phyloP scores from a whole-genome alignment of 2,329 filamentous ascomycete species.

The Fusarium mundagurra region DNA sequence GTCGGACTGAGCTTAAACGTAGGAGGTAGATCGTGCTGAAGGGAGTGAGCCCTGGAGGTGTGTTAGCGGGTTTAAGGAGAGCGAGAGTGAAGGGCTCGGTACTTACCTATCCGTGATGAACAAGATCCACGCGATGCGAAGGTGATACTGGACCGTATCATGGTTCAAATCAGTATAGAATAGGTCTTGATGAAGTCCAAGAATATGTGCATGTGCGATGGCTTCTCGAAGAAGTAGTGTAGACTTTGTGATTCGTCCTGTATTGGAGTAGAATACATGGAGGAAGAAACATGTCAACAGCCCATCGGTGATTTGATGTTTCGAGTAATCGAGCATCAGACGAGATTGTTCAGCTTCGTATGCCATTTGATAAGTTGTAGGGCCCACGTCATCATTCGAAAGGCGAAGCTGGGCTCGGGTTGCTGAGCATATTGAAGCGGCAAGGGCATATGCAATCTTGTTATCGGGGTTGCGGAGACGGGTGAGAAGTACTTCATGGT shows the following conservation, averaged over 20 bases:
- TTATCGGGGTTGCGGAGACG: not conserved
- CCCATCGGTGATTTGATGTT: conserved; percentile 1
- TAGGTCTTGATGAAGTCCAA: conserved; percentile 17
- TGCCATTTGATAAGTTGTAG: not conserved
- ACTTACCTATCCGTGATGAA: conserved; percentile 20
- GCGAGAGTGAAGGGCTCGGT: not conserved
- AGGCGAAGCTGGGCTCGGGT: conserved; percentile 21
- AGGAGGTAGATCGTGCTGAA: conserved; percentile 17
- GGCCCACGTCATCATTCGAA: not conserved
- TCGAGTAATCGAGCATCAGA: conserved; percentile 14
- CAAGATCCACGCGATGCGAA: conserved; percentile 20
- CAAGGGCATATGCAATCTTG: conserved; percentile 12
- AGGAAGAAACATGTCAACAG: conserved; percentile 22
- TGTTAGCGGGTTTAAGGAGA: not conserved
- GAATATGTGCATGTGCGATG: conserved; percentile 18
- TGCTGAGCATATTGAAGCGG: conserved; percentile 16
- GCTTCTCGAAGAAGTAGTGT: conserved; percentile 14
- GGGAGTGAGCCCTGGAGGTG: conserved; percentile 3
- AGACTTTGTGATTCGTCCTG: conserved; percentile 11
- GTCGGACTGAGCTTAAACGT: conserved; percentile 25
- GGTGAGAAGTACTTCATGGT: not conserved
- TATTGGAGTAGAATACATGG: conserved; percentile 20
- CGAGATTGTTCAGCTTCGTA: conserved; percentile 11
- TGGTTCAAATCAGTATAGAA: conserved; percentile 4
- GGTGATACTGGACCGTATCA: not conserved